phyloP scores from a whole-genome alignment of 306 rosid genomes.

The Ormosia semicastrata region DNA sequence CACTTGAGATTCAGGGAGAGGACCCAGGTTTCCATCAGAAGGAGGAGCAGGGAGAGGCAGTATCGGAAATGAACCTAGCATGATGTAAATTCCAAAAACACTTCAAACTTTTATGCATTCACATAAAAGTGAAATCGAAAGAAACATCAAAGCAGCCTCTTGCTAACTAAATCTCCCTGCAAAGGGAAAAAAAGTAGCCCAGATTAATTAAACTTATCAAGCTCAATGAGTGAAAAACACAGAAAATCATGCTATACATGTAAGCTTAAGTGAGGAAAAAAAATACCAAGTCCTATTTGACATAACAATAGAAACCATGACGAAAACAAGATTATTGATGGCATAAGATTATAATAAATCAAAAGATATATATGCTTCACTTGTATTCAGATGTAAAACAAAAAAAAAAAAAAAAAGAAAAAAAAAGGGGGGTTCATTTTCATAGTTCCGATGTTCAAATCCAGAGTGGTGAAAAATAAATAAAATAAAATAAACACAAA shows the following conservation, averaged over 20 bases:
- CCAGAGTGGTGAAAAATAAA: neutral
- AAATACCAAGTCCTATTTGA: neutral
- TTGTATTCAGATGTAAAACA: neutral
- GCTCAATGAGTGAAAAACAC: neutral
- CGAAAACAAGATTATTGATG: neutral
- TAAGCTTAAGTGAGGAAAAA: neutral
- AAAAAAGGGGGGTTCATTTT: neutral
- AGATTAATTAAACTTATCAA: neutral
- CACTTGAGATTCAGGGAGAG: slow-evolving; percentile 59
- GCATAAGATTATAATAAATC: neutral
- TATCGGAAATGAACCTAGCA: slow-evolving; percentile 75
- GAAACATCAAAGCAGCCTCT: slow-evolving; percentile 9
- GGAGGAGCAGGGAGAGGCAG: slow-evolving; percentile 94
- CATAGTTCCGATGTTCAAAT: neutral
- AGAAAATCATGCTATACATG: neutral
- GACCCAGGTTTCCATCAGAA: slow-evolving; percentile 63
- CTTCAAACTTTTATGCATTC: neutral
- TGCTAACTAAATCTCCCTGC: slow-evolving; percentile 18
- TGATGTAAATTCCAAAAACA: slow-evolving; percentile 22
- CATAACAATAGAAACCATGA: neutral
- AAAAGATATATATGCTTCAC: neutral
- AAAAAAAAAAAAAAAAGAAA: neutral
- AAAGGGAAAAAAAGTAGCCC: neutral
- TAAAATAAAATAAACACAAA: too few species aligned
- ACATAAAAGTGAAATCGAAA: neutral